Evolutionary conservation across 352 stramenopile genomes (phyloP).

Genomic region (Phytophthora cactorum): DNA sequence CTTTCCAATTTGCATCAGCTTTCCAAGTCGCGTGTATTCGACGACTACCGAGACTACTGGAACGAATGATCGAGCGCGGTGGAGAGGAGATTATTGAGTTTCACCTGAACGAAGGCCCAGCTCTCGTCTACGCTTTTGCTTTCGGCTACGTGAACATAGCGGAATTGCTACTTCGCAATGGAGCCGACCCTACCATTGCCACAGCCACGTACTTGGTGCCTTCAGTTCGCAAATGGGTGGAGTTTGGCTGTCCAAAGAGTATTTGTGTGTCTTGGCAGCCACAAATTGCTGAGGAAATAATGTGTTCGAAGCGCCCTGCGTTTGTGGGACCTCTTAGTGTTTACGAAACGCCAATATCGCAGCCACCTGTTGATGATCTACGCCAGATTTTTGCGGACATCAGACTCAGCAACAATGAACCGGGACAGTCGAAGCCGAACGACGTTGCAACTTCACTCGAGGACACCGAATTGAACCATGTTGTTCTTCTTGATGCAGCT

Average conservation of each 20-base stretch:
- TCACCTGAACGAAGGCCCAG: constrained; percentile 64
- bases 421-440: not conserved
- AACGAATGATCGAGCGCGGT: constrained; percentile 60
- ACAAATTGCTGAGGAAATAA: not conserved
- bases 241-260: constrained; percentile 50
- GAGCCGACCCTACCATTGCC: constrained; percentile 53
- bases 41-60: constrained; percentile 41
- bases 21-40: constrained; percentile 76
- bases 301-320: not conserved
- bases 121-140: constrained; percentile 66
- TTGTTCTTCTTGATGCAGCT: not conserved
- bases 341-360: constrained; percentile 24
- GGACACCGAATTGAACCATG: not conserved
- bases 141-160: constrained; percentile 58
- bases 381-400: constrained; percentile 26
- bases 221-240: constrained; percentile 70
- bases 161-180: constrained; percentile 40
- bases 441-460: not conserved
- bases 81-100: constrained; percentile 63
- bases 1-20: constrained; percentile 70
- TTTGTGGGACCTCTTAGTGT: constrained; percentile 43
- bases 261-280: constrained; percentile 35
- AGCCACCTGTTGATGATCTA: constrained; percentile 32
- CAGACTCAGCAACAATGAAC: not conserved
- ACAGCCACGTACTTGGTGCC: constrained; percentile 55